Percentiles rank a stretch among this genome's conserved stretches.
Evolutionary conservation across 768 basidiomycete species (phyloP).

Genomic region (Mycena floridula): DNA sequence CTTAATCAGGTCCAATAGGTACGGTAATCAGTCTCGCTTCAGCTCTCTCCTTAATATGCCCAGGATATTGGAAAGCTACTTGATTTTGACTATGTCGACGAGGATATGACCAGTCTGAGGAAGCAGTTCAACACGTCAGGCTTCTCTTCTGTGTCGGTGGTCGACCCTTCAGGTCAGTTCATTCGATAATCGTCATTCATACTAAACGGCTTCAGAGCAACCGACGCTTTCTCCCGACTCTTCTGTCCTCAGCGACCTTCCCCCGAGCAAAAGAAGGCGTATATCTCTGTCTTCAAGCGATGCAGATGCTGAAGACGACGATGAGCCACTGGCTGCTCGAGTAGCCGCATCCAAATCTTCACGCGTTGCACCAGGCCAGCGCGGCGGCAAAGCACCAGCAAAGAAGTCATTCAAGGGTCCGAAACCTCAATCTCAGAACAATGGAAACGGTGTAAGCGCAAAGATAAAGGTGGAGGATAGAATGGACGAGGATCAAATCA

Average conservation of each 20-base stretch:
- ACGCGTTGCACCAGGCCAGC: constrained; percentile 8
- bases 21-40: too few relatives aligned
- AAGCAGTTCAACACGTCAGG: too few relatives aligned
- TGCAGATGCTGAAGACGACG: constrained; percentile 41
- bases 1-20: too few relatives aligned
- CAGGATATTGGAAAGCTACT: constrained; percentile 73
- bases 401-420: constrained; percentile 31
- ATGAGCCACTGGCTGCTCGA: constrained; percentile 48
- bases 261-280: constrained; percentile 46
- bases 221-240: constrained; percentile 27
- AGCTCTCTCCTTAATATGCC: too few relatives aligned
- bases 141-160: constrained; percentile 39
- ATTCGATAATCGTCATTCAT: constrained; percentile 2
- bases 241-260: constrained; percentile 43
- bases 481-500: constrained; percentile 73
- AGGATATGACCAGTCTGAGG: constrained; percentile 60
- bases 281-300: constrained; percentile 49
- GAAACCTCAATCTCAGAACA: constrained; percentile 33
- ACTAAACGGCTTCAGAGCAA: constrained; percentile 18
- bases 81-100: constrained; percentile 76
- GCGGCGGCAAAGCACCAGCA: constrained; percentile 5
- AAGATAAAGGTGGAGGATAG: constrained; percentile 72
- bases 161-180: constrained; percentile 46
- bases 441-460: constrained; percentile 39
- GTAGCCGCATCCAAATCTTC: constrained; percentile 22